Evolutionary conservation across 2,329 filamentous ascomycete species (phyloP).

Genomic region (Claviceps humidiphila): DNA sequence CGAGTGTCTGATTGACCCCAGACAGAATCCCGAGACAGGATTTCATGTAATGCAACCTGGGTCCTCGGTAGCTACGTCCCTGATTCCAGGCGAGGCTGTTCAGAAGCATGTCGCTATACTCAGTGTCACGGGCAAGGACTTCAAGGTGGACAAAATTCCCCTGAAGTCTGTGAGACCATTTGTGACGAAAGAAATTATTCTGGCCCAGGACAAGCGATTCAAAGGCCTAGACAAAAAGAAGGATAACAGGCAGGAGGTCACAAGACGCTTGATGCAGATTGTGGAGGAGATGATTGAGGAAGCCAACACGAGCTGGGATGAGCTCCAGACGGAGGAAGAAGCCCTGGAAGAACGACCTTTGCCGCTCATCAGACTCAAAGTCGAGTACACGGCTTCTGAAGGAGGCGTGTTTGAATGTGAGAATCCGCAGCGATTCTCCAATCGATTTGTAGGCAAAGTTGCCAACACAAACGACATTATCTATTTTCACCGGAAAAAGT

Average conservation of each 20-base stretch:
- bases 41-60: conserved; percentile 97
- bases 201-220: conserved; percentile 64
- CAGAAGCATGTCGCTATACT: conserved; percentile 83
- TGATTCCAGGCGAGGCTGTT: conserved; percentile 80
- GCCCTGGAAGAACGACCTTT: conserved; percentile 52
- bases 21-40: conserved; percentile 69
- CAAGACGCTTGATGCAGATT: conserved; percentile 58
- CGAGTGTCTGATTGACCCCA: conserved; percentile 82
- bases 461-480: conserved; percentile 92
- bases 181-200: conserved; percentile 67
- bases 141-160: conserved; percentile 65
- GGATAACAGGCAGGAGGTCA: conserved; percentile 73
- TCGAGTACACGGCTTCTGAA: conserved; percentile 78
- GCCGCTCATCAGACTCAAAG: conserved; percentile 76
- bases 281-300: conserved; percentile 81
- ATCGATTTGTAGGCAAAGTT: conserved; percentile 77
- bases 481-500: conserved; percentile 83
- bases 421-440: conserved; percentile 92
- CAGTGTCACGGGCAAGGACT: conserved; percentile 70
- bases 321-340: conserved; percentile 54
- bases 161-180: conserved; percentile 87
- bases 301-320: conserved; percentile 68
- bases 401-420: conserved; percentile 81
- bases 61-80: conserved; percentile 86
- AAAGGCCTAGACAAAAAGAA: conserved; percentile 66